Evolutionary conservation across 2,329 filamentous ascomycete species (phyloP), one percentile per base, ranked within the genome.

Genomic region (Sphaerulina vaccinii): DNA sequence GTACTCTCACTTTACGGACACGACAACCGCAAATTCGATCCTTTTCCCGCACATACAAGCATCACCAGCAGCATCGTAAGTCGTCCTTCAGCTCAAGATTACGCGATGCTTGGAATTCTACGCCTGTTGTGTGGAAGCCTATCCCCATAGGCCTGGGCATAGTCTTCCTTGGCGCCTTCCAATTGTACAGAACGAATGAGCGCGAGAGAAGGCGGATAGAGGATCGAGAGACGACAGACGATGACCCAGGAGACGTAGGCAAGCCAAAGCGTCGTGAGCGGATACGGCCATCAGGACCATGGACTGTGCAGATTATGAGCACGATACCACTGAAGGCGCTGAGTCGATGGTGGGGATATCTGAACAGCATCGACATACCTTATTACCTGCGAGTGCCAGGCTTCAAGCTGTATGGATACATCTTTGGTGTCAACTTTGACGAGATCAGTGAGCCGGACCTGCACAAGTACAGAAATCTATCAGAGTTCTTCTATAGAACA

Each of bases 401-500:
- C 11, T 96, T 96, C 75, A 92, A 88, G 69, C 81, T 96, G 1
- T 96, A 96, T 71, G 86, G 90, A 1, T 95, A 81, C 75, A 80
- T 92, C 32, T 96, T 96, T 65, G 91, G 90, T n/a, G 91, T 95
- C 65, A 87, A 87, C 72, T 81, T 99, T 52, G 81, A 86, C 53
- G 93, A 99, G 74, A 85, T 96, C 15, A 82, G 85, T 24, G 91
- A 99, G 68, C 83, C 86, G 15, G 93, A 99, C 64, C 82, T 99
- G 16, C 90, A 88, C 68, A 82, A 81, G 41, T 99, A 93, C 69
- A 88, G 90, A 16, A 99, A 99, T 68, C 83, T 99, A 35, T 90
- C 92, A 5, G 84, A 92, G 52, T 99, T 99, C 78, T 99, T 99
- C 77, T 99, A 97, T 71, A 89, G 93, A 56, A 90, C 85, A 1